Conservation (phyloP, 2,329 filamentous ascomycete genomes). For the Fusarium albosuccineum region DNA sequence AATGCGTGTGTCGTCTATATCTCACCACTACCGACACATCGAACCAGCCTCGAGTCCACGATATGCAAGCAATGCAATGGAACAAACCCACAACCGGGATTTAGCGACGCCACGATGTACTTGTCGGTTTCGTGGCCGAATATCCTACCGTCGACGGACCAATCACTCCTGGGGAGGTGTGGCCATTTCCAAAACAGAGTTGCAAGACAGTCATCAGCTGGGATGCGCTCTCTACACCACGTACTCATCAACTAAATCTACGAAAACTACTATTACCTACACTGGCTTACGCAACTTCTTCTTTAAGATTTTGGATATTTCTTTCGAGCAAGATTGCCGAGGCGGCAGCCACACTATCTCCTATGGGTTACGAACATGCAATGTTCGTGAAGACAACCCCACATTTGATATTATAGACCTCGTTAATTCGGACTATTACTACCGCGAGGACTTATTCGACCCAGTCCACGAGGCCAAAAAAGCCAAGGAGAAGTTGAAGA, state of each 20-base stretch:
- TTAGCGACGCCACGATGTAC: accelerated
- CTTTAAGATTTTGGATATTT: neutral
- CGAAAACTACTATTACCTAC: neutral
- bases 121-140: neutral
- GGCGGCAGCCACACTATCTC: neutral
- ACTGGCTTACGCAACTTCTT: neutral
- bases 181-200: neutral
- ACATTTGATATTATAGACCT: neutral
- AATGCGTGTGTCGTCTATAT: too few relatives aligned
- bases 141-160: neutral
- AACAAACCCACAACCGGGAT: neutral
- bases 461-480: neutral
- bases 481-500: neutral
- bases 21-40: too few relatives aligned
- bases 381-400: neutral
- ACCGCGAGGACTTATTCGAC: too few relatives aligned
- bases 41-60: too few relatives aligned
- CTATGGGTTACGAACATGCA: neutral
- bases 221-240: neutral
- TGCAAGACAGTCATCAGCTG: neutral
- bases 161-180: neutral
- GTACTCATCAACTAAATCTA: neutral
- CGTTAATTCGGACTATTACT: too few relatives aligned
- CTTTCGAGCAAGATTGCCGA: neutral
- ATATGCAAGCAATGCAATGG: too few relatives aligned